phyloP scores from a whole-genome alignment of 1,139 yeast genomes.

The Blastobotrys arbuscula region DNA sequence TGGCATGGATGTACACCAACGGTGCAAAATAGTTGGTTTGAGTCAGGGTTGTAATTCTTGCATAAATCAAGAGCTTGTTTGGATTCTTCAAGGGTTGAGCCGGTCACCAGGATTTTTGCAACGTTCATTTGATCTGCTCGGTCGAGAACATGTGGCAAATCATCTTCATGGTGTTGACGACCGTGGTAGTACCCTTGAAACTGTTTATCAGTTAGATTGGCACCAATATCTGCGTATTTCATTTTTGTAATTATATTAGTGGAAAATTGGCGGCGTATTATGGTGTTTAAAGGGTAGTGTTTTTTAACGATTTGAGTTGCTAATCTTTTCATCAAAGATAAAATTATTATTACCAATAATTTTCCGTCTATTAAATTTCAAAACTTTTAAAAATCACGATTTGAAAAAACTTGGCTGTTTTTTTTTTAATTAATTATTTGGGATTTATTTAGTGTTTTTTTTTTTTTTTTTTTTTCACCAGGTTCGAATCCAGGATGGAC shows the following conservation, averaged over 20 bases:
- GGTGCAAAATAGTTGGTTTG: constrained; percentile 49
- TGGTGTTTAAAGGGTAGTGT: too few relatives aligned
- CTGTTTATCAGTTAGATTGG: constrained; percentile 85
- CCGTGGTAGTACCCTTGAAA: constrained; percentile 77
- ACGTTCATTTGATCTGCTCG: constrained; percentile 68
- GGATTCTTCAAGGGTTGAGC: constrained; percentile 69
- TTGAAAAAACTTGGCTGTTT: too few relatives aligned
- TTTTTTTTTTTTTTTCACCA: too few relatives aligned
- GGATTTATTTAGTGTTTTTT: too few relatives aligned
- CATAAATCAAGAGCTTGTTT: constrained; percentile 43
- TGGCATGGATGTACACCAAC: constrained; percentile 95
- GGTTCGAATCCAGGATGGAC: too few relatives aligned
- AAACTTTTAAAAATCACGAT: too few relatives aligned
- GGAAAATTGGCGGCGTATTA: too few relatives aligned
- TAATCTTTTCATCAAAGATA: too few relatives aligned
- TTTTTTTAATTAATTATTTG: too few relatives aligned
- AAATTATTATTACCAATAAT: too few relatives aligned
- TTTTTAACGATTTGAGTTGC: too few relatives aligned
- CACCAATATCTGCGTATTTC: constrained; percentile 40
- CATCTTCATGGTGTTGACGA: constrained; percentile 59
- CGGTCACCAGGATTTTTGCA: constrained; percentile 68
- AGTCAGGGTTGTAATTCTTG: constrained; percentile 30
- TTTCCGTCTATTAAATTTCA: too few relatives aligned
- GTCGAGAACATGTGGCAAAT: constrained; percentile 55
- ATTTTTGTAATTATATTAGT: neutral